Base-by-base conservation (phyloP, 371 early-diverging fungal species). In the Batkoa obscura region DNA sequence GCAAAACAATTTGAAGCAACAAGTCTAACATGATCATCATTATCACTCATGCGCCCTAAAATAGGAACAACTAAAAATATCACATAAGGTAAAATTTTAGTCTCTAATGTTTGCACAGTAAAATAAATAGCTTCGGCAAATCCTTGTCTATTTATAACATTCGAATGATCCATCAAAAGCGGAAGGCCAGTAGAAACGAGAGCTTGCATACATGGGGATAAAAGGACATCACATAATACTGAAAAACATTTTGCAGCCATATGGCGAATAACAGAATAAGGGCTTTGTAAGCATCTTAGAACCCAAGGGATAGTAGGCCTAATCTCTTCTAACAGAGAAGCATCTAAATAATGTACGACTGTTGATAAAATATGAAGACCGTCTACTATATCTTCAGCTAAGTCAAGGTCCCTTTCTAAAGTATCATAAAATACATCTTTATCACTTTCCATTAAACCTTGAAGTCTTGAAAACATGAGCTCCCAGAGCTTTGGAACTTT, bases 1-100 rank as follows among this genome's bases (percentile, higher is more conserved):
- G 96, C 98, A 76, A 97, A 97, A 55, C 86, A 85, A 58, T 86
- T 83, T 42, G 98, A 90, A 48, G 84, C 78, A 2, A 91, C 72
- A 41, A 93, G 70, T 33, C 98, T 84, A 4, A 90, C 87, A 17
- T 77, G 70, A 59, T 90, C 90, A 58, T 94, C 83, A 0, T 78
- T 71, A 69, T 97, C 98, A 57, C 92, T 90, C 94, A 97, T 95
- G n/a, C 95, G 81, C 34, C 91, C 90, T 35, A 97, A 76, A n/a
- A 94, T 79, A 1, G 98, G 98, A 1, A 93, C 89, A 59, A 97
- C 84, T 58, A 97, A 68, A 63, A 97, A 94, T 12, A 93, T 83
- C 23, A 94, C 84, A 61, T 94, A 97, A 1, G 96, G 94, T 36
- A 95, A 68, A 37, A 94, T 80, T 61, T 75, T 76, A 32, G 74